Base-by-base conservation (phyloP, 306 rosid genomes). In the Glycine latifolia region DNA sequence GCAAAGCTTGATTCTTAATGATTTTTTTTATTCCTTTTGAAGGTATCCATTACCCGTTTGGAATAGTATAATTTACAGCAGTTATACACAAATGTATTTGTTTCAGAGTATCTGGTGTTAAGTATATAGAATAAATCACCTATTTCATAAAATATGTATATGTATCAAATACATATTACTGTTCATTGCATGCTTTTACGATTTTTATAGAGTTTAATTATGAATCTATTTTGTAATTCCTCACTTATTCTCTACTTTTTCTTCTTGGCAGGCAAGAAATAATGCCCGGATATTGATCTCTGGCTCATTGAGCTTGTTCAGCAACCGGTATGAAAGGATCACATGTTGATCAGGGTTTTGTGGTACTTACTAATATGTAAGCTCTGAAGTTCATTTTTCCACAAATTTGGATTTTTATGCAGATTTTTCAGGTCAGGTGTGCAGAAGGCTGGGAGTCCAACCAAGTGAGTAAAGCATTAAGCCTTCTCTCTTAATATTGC, bases 221-320 rank as follows among this genome's bases (percentile, higher is more conserved):
- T 62, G 78, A 59, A 65, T 11, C 43, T 20, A 6, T 61, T 67
- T 59, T 8, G 13, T 59, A 74, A 56, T 69, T 31, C 48, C 17
- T 47, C 50, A 11, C 17, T 58, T 53, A 39, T 53, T 79, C 31
- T 66, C 17, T 60, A 56, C 37, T 58, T 26, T 26, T 26, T 77
- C 7, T 39, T 35, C 54, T 47, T 82, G 58, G 71, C 83, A 95
- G 99, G 99, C 99, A n/a, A 93, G 98, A 87, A 95, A 95, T 87
- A 90, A 91, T 91, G 99, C 99, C 43, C 92, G 99, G 84, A 83
- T 95, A 84, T 84, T 95, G 87, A 89, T 95, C 70, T 90, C 99
- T 77, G 98, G 99, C 71, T 95, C 99, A 37, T 83, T 93, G 73
- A 92, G 90, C 81, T 66, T 93, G 87, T 95, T 95, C 86, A 89